These are phyloP conservation scores for Calonectria honghensis DNA, from an alignment of 2,329 filamentous ascomycete species.

Conservation along the genomic window DNA sequence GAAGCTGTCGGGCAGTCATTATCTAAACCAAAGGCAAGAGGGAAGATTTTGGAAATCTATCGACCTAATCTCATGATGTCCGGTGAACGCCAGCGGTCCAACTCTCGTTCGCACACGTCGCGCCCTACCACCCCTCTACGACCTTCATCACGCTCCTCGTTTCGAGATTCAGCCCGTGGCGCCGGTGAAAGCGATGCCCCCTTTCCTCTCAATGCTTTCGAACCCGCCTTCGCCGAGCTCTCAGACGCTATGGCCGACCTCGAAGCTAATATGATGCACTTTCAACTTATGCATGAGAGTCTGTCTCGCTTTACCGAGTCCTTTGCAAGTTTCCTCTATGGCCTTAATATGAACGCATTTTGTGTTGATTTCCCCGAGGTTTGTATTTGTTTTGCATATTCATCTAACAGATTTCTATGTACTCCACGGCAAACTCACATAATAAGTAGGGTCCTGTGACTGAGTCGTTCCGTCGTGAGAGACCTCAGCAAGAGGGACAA, in stretches of 20 bases:
- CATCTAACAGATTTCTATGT: slow-evolving; percentile 6
- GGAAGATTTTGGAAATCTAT: neutral
- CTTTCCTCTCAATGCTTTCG: slow-evolving; percentile 86
- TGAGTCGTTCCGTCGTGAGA: slow-evolving; percentile 86
- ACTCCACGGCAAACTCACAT: slow-evolving; percentile 33
- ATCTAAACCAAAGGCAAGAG: neutral
- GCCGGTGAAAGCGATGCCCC: slow-evolving; percentile 70
- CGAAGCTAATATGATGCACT: slow-evolving; percentile 97
- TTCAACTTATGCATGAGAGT: slow-evolving; percentile 97
- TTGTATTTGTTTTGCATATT: slow-evolving; percentile 45
- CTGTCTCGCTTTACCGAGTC: slow-evolving; percentile 95
- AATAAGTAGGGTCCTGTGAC: slow-evolving; percentile 81
- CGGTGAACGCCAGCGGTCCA: slow-evolving; percentile 65
- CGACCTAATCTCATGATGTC: slow-evolving; percentile 48
- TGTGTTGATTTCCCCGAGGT: slow-evolving; percentile 98
- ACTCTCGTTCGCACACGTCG: slow-evolving; percentile 79
- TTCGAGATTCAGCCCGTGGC: slow-evolving; percentile 83
- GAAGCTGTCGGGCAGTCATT: neutral
- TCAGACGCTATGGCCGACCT: slow-evolving; percentile 96
- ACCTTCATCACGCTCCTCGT: slow-evolving; percentile 90
- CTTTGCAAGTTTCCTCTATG: slow-evolving; percentile 96
- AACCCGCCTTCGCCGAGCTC: slow-evolving; percentile 94
- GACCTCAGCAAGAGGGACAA: slow-evolving; percentile 72
- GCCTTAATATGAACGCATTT: slow-evolving; percentile 99
- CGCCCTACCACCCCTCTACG: slow-evolving; percentile 94